Evolutionary conservation across 306 rosid species (phyloP).

Genomic region (Casuarina cunninghamiana): DNA sequence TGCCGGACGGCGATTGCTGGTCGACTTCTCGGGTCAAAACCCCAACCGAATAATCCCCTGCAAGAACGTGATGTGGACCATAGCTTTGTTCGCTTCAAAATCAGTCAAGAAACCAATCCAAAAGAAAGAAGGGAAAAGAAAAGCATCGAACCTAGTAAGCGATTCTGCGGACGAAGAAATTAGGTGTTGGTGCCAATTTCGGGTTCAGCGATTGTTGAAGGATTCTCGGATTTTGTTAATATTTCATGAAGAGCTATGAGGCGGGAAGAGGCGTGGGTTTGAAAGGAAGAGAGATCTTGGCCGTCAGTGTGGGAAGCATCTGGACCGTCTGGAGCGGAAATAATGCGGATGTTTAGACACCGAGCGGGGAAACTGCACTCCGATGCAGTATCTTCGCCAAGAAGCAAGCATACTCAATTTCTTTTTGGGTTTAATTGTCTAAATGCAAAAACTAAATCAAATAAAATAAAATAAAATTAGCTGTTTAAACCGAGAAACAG

Average conservation of each 20-base stretch:
- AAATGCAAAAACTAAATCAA: too few relatives aligned
- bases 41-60: slow-evolving; percentile 22
- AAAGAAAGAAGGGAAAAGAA: not conserved
- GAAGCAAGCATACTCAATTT: not conserved
- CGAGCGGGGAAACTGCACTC: not conserved
- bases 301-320: slow-evolving; percentile 23
- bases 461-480: too few relatives aligned
- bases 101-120: not conserved
- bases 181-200: slow-evolving; percentile 12
- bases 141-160: not conserved
- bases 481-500: slow-evolving; percentile 45
- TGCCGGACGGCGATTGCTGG: slow-evolving; percentile 19
- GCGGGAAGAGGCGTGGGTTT: slow-evolving; percentile 32
- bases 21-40: slow-evolving; percentile 37
- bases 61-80: slow-evolving; percentile 20
- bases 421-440: too few relatives aligned
- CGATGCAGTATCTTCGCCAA: not conserved
- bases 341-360: not conserved
- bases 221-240: not conserved
- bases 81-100: not conserved
- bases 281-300: slow-evolving; percentile 11
- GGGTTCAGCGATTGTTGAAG: slow-evolving; percentile 12
- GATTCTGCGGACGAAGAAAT: slow-evolving; percentile 15
- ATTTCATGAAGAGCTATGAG: slow-evolving; percentile 2
- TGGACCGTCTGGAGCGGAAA: slow-evolving; percentile 18